A percentile compares a stretch with the other conserved stretches of the same genome.
Evolutionary conservation across 257 asterid species (phyloP).

Genomic region (Solanum okadae): DNA sequence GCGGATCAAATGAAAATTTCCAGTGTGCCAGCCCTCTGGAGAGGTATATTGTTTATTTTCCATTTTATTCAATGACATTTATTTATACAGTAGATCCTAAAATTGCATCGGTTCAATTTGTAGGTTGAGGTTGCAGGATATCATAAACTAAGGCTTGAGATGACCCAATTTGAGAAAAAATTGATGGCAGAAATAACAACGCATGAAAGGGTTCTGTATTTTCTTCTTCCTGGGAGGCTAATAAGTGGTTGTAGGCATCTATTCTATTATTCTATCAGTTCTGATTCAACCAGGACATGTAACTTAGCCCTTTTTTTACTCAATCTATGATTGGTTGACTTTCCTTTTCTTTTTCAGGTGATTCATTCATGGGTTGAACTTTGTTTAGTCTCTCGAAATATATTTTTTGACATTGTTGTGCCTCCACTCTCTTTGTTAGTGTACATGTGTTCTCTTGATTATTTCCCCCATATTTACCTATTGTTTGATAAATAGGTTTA

Average conservation of each 20-base stretch:
- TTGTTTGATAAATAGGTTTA: not conserved
- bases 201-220: conserved; percentile 79
- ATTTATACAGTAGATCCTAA: not conserved
- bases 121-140: conserved; percentile 84
- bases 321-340: not conserved
- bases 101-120: conserved; percentile 11
- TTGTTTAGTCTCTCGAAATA: not conserved
- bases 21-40: conserved; percentile 28
- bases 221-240: conserved; percentile 88
- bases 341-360: not conserved
- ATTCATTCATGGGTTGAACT: not conserved
- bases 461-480: not conserved
- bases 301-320: not conserved
- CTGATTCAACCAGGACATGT: not conserved
- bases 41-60: conserved; percentile 34
- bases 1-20: no score
- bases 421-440: not conserved
- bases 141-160: conserved; percentile 67
- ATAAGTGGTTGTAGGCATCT: conserved; percentile 28
- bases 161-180: conserved; percentile 68
- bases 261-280: not conserved
- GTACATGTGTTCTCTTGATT: not conserved
- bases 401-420: not conserved
- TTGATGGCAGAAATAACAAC: conserved; percentile 78
- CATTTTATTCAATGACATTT: not conserved